Evolutionary conservation across 352 stramenopile genomes (phyloP), one percentile per base, ranked within the genome.

Genomic region (Plasmopara viticola): DNA sequence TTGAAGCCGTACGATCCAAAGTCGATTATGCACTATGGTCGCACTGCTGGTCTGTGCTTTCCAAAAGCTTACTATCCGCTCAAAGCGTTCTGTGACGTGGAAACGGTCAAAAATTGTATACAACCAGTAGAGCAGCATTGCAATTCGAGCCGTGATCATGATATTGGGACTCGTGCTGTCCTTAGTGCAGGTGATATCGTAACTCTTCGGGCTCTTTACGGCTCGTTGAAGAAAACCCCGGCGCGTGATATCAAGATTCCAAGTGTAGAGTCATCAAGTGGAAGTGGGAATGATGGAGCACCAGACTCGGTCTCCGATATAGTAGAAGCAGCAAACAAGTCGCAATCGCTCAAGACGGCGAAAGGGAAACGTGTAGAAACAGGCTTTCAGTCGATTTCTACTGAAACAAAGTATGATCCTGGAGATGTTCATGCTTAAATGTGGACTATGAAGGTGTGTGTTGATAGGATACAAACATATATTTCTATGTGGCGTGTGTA

Each of bases 11-110:
- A 90, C 53, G 77, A 90, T 53, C 68, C 66, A 4, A 60, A 64
- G 18, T 88, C 77, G 41, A 87, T 90, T 62, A 90, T 90, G 79
- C 79, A 90, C 62, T 90, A 90, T 37, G 74, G 75, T 8, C 71
- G 69, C 40, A 68, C 56, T 20, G 73, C 72, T 0, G 79, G 74
- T 0, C 64, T 90, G 8, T 90, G 79, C 60, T 78, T 90, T 31
- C 79, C 79, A 1, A 87, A 87, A 57, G 60, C 76, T 15, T 53
- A 82, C 34, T 84, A 87, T 44, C 66, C 73, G 13, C 63, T 84
- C 28, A 73, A 78, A 38, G 66, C 68, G 5, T 90, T 86, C 43
- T 90, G 79, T 49, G 74, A 83, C 47, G 65, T 87, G 8, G 76
- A 87, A 44, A 56, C 56, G 14, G 78, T 79, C 17, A 70, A 69